Conservation (phyloP, 2,329 filamentous ascomycete genomes). For the Epichloe uncinata region DNA sequence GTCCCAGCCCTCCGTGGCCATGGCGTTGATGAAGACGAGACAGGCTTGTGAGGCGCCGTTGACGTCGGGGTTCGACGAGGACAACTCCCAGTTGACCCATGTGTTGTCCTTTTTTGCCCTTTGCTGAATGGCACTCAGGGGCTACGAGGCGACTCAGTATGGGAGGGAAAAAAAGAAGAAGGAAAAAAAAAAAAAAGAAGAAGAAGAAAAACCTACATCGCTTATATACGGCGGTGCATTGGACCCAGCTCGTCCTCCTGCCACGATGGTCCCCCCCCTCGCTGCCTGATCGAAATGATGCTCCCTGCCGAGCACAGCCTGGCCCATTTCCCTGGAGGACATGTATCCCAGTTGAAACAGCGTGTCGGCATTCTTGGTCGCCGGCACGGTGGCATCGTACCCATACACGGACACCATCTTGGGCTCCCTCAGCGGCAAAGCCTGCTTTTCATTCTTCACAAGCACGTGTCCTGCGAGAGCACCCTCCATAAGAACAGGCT, state of each 20-base stretch:
- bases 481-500: constrained; percentile 32
- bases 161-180: no score
- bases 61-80: constrained; percentile 19
- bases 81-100: constrained; percentile 36
- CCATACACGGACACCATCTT: constrained; percentile 46
- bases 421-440: constrained; percentile 48
- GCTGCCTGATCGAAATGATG: constrained; percentile 35
- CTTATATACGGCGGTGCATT: constrained; percentile 36
- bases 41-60: constrained; percentile 41
- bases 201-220: constrained; percentile 22
- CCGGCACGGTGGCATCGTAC: constrained; percentile 44
- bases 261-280: constrained; percentile 36
- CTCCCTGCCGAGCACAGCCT: constrained; percentile 28
- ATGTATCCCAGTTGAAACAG: constrained; percentile 33
- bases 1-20: constrained; percentile 66
- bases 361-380: constrained; percentile 34
- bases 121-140: constrained; percentile 43
- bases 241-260: constrained; percentile 37
- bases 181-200: no score
- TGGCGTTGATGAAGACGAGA: constrained; percentile 72
- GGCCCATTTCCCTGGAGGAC: constrained; percentile 31
- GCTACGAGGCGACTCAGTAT: constrained; percentile 18
- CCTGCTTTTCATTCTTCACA: constrained; percentile 55
- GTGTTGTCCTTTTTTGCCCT: constrained; percentile 39
- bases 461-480: constrained; percentile 56